Evolutionary conservation across 345 rosid genomes (phyloP), one percentile per base, ranked within the genome.

Genomic region (Aurinia saxatilis): DNA sequence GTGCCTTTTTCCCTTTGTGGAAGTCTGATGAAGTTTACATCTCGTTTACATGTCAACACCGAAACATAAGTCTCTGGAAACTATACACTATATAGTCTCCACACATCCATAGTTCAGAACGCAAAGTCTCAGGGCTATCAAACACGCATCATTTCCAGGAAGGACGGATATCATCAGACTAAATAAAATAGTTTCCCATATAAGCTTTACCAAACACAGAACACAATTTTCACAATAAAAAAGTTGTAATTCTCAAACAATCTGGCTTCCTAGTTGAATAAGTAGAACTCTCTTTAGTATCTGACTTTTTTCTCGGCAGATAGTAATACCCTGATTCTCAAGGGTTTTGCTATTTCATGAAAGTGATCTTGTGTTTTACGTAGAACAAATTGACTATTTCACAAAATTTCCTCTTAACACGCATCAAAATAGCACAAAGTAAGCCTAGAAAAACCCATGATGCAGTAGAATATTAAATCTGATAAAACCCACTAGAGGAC

Each of bases 401-500:
- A 19, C 7, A 16, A 30, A 13, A n/a, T n/a, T n/a, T n/a, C 31
- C 3, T 14, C 35, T 34, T 23, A 57, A 1, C 40, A 57, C 35
- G 36, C 7, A 15, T 27, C 16, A 50, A 39, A 27, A 2, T 29
- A 57, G 33, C 46, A 57, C 27, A 37, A 3, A 59, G 13, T 3
- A 41, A 15, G 60, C 38, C 8, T 39, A 40, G 50, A n/a, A 30
- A 33, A 41, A 50, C 38, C 27, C 54, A 68, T 42, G 53, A 65
- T 41, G 51, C 36, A 65, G 27, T 44, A 34, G 53, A 59, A 59
- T 39, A 67, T 49, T 38, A 29, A 42, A 34, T 1, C 0, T 8
- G 7, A 18, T 2, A 17, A 60, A 68, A 19, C 25, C 34, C 62
- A 60, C 56, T 7, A 60, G 50, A 46, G 57, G 44, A 61, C 50